Evolutionary conservation across 225 moss, liverwort and hornwort genomes (phyloP), one percentile per base, ranked within the genome.

Genomic region (Takakia lepidozioides): DNA sequence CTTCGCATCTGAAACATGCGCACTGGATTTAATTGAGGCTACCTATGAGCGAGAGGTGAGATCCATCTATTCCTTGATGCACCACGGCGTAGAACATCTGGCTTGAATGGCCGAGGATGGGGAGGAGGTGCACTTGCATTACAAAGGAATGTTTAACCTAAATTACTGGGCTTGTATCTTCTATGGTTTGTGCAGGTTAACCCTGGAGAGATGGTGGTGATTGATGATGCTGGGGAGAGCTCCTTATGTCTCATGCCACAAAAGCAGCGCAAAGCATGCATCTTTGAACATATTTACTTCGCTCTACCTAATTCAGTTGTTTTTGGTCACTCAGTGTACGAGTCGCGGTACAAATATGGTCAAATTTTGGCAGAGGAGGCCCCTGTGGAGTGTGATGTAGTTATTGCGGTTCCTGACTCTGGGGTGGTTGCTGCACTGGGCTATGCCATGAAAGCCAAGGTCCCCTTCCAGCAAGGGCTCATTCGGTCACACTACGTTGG

Each of bases 241-340:
- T 84, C 95, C 5, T 67, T 84, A 1, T 95, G 90, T 63, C 72
- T 95, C 3, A 75, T 90, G 87, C 71, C 84, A 8, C 67, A 73
- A 17, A 80, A 74, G 22, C 73, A 72, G 42, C 66, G 87, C 1
- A 90, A 90, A 59, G 95, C 95, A 0, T 95, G 95, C 69, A 71
- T 95, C 5, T 90, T 95, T 34, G 95, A 95, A 67, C 95, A 90
- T 57, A 95, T 95, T 17, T 95, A 95, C 60, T 95, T 95, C 10
- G 75, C 95, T 1, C 51, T 87, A 50, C 90, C 95, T 0, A 90
- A 85, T 48, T 95, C 95, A 3, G 63, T 85, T 1, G 80, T 95
- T 15, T 95, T 95, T 21, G 90, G 95, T 5, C 77, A 68, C 26
- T 95, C 95, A 0, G 95, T 95, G 29, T 95, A 95, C 46, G 70